Evolutionary conservation across 352 stramenopile genomes (phyloP).

Genomic region (Phytophthora brassicae): DNA sequence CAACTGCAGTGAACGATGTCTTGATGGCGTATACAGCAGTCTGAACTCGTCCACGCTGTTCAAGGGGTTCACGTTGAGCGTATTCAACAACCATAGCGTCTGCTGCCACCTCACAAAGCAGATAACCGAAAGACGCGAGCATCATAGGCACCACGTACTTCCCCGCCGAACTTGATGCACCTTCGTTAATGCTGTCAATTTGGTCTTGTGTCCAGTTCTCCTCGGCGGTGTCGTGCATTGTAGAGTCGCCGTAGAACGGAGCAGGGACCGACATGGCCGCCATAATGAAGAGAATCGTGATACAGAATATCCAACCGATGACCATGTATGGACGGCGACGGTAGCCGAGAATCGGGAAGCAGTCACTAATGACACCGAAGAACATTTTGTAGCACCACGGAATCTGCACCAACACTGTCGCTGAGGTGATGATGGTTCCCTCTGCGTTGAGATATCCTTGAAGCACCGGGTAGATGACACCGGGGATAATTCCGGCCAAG

Average conservation of each 20-base stretch:
- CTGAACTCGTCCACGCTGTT: constrained; percentile 44
- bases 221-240: constrained; percentile 34
- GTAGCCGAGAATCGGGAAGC: constrained; percentile 53
- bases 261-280: constrained; percentile 30
- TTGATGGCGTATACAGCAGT: constrained; percentile 51
- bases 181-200: constrained; percentile 36
- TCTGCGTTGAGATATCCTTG: constrained; percentile 56
- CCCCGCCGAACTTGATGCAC: constrained; percentile 29
- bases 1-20: constrained; percentile 41
- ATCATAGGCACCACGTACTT: constrained; percentile 62
- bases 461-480: constrained; percentile 52
- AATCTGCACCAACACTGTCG: constrained; percentile 45
- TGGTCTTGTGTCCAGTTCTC: constrained; percentile 38
- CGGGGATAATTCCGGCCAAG: constrained; percentile 40
- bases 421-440: constrained; percentile 44
- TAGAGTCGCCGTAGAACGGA: constrained; percentile 45
- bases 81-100: constrained; percentile 66
- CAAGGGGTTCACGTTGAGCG: constrained; percentile 49
- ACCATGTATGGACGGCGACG: constrained; percentile 57
- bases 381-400: constrained; percentile 61
- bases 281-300: constrained; percentile 46
- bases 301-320: constrained; percentile 46
- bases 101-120: constrained; percentile 51
- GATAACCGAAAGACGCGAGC: constrained; percentile 54
- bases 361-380: constrained; percentile 54